Base-by-base conservation (phyloP, 768 basidiomycete species). In the Pleurotus ostreatus region DNA sequence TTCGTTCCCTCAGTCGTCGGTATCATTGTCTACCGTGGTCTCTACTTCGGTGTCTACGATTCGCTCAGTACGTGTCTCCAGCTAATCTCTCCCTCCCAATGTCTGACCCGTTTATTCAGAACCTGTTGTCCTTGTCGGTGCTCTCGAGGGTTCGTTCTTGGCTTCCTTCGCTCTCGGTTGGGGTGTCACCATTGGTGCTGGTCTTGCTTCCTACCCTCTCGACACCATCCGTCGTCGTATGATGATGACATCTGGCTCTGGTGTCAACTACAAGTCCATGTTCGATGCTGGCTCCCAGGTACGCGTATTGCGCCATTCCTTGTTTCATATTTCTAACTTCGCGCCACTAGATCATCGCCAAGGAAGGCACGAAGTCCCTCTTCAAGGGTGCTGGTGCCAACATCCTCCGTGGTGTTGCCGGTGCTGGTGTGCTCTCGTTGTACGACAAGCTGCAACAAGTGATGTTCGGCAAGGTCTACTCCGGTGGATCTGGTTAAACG, bases 231-330 rank as follows among this genome's bases (percentile, higher is more conserved):
- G 96, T 88, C 95, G 97, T 88, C 94, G 97, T 66, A 99, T 99
- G 97, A 99, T 99, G 97, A 98, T 98, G 96, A 98, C 97, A 38
- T 98, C 96, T 20, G 97, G 96, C 66, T 88, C 85, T 66, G 83
- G 84, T 66, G 85, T 89, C 59, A 94, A 98, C 87, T 98, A 98
- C 88, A 96, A 95, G 83, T 92, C 91, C 65, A 98, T 98, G 94
- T 89, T 96, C 74, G 95, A 98, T 68, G 95, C 95, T 69, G 93
- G 86, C 59, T 82, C 89, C 26, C 93, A 97, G 74, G 68, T 68
- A 56, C n/a, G 51, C 59, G 5, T 4, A 40, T 45, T 30, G 40
- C 48, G n/a, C 16, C 34, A 20, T 18, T 15, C 4, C 37, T 3
- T 15, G 20, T 38, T 30, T 5, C 12, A 18, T 15, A 39, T n/a